Evolutionary conservation across 1,284 basidiomycete species (phyloP), one percentile per base, ranked within the genome.

Genomic region (Trichosporon sp.): DNA sequence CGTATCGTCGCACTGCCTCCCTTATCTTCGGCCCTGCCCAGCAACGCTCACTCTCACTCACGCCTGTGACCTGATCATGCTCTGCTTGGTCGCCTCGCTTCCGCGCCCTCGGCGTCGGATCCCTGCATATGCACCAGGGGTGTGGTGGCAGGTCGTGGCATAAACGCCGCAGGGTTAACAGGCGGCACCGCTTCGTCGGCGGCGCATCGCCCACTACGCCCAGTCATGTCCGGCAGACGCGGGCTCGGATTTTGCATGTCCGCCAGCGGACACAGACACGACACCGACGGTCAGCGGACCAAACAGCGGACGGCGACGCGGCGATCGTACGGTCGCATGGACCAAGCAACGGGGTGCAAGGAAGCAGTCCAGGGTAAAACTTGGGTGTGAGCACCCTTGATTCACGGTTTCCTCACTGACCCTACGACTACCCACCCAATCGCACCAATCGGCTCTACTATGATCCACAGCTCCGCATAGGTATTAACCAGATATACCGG

Each of bases 401-500:
- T 54, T 54, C 51, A 8, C 51, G 51, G n/a, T 54, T 54, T 26
- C 51, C 21, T 26, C 19, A 26, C 4, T 8, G 14, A 8, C 51
- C 51, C 51, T 54, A 8, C 10, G 6, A 10, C 6, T 54, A 54
- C 10, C 51, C 51, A 26, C 51, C 16, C 51, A 26, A 26, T 19
- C 21, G 51, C 51, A 16, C 51, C 51, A 54, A 54, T 54, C 51
- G 51, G 51, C 51, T 54, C 51, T 19, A 54, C 51, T 10, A 12
- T 26, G 51, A 21, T 54, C 51, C 51, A 54, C 51, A 10, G 19
- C 43, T 54, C 51, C 51, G 51, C 51, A 54, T 19, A 54, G 26
- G 26, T 26, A 26, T 26, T 26, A 26, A 26, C 26, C 51, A 21
- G 19, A 8, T 16, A 54, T 54, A 8, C 51, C 21, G 21, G 51